Conservation (phyloP, 2,329 filamentous ascomycete species). For the Eurotiales sp. region DNA sequence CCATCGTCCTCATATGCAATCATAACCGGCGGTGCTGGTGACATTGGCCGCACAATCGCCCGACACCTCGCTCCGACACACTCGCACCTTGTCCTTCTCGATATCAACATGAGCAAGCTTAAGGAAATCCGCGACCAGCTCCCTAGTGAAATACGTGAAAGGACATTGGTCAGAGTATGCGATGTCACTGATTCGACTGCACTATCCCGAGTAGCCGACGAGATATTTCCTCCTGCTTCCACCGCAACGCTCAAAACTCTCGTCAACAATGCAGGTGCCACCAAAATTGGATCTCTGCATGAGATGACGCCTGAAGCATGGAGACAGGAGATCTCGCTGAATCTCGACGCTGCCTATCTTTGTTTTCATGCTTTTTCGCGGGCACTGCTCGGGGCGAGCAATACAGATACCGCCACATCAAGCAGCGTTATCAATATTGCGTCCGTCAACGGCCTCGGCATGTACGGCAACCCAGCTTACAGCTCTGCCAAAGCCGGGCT, state of each 20-base stretch:
- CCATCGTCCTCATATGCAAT: conserved; percentile 17
- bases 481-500: conserved; percentile 40
- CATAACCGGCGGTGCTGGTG: conserved; percentile 25
- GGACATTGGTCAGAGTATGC: conserved; percentile 16
- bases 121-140: conserved; percentile 15
- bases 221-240: conserved; percentile 6
- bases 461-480: conserved; percentile 28
- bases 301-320: conserved; percentile 18
- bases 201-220: conserved; percentile 15
- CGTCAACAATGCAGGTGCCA: conserved; percentile 27
- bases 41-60: conserved; percentile 26
- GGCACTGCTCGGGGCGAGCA: conserved; percentile 17
- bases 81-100: conserved; percentile 21
- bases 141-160: conserved; percentile 15
- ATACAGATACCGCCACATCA: conserved; percentile 6
- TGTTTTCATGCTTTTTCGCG: conserved; percentile 20
- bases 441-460: conserved; percentile 20
- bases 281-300: conserved; percentile 21
- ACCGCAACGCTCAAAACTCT: conserved; percentile 19
- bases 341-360: conserved; percentile 20
- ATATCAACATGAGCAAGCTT: conserved; percentile 19
- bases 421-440: conserved; percentile 20
- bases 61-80: conserved; percentile 21
- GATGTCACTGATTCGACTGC: conserved; percentile 23
- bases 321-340: conserved; percentile 20